Evolutionary conservation across 2,329 filamentous ascomycete species (phyloP), one percentile per base, ranked within the genome.

Genomic region (Xylaria multiplex): DNA sequence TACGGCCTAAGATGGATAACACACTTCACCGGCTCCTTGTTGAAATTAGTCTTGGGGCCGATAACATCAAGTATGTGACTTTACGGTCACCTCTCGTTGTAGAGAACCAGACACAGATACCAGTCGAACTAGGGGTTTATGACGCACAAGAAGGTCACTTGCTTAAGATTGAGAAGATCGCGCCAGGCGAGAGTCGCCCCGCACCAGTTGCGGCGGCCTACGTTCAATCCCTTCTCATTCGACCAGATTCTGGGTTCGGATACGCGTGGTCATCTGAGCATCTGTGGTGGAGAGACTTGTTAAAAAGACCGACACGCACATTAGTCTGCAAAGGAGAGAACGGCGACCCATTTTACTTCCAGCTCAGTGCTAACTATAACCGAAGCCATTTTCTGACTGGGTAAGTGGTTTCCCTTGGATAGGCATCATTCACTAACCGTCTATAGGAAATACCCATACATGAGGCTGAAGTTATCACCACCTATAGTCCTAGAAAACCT

Each of bases 31-130:
- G 94, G 24, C 86, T 99, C 19, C 88, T 98, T 27, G 94, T 98
- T 0, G 96, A 99, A 64, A 91, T 99, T 59, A 93, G 88, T 59
- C 85, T 99, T 27, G 96, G 93, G n/a, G 82, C 88, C 0, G 95
- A 99, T 81, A 98, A 98, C 74, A 92, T 99, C 81, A 99, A 99
- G 81, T 96, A 97, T 77, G 96, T 99, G 75, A 99, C 94, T 1
- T 90, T 99, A 74, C 88, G 96, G 30, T 98, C 95, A 19, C 96
- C 96, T 0, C 82, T 99, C 1, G 81, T 97, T 0, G 89, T 99
- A 7, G 96, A 99, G 77, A 99, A 99, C 79, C 92, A 96, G 69
- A 99, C 96, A 0, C 93, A 99, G 76, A 97, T 99, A 49, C 95
- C 96, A 0, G 90, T 99, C 14, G 96, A 99, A 78, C 80, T 99